Base-by-base conservation (phyloP, 495 filamentous ascomycete species). In the Paragyromitra xinjiangensis region DNA sequence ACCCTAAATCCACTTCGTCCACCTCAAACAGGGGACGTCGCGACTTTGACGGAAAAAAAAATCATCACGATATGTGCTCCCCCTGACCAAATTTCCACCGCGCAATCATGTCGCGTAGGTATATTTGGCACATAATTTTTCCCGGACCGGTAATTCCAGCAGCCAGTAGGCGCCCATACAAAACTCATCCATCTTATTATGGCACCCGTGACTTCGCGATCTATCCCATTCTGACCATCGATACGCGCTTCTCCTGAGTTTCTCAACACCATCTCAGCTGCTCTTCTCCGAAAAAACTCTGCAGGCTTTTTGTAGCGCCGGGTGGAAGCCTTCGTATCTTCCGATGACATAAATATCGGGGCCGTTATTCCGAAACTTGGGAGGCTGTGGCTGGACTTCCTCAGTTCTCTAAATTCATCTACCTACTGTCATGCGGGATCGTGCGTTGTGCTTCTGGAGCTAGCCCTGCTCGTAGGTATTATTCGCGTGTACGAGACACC, bases 101-200 rank as follows among this genome's bases (percentile, higher is more conserved):
- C 42, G 40, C 22, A 58, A 45, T 59, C 53, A 34, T 44, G 51
- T 14, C 40, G 39, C 42, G 68, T 37, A 62, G 42, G 62, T 77
- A 77, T 77, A 77, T 66, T 77, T 77, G 61, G 74, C 40, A 75
- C 44, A 7, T 70, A 71, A 40, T 55, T 63, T 55, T 50, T 6
- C 69, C 51, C 6, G 12, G 58, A 64, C 64, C 56, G 39, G 58
- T 63, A 63, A 58, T 63, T 70, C 56, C 19, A 45, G 34, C 42
- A 53, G 58, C 24, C 7, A 14, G 51, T 76, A 76, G 73, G 73
- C 73, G 67, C 73, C 61, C 37, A 16, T 37, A 24, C 16, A 44
- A 63, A 63, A 39, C 51, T 63, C 2, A n/a, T 6, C 40, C 16
- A 16, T 8, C 37, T 53, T 64, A 61, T 69, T 61, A 69, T 63